phyloP scores from a whole-genome alignment of 2,329 filamentous ascomycete species.

The Monilinia laxa region DNA sequence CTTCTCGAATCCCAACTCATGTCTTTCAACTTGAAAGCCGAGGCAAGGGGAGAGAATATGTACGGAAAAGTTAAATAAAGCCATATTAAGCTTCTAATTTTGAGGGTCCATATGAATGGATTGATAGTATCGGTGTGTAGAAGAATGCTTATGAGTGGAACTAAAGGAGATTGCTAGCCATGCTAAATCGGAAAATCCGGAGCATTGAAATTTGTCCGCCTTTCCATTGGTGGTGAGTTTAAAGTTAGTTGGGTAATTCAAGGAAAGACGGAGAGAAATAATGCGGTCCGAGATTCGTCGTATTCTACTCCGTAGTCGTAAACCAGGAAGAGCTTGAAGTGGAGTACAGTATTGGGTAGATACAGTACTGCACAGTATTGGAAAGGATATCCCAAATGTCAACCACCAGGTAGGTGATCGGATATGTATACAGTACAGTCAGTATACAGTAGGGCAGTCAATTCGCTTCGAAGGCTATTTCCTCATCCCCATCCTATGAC shows the following conservation, averaged over 20 bases:
- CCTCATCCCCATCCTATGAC: no score
- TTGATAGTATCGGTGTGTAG: conserved; percentile 5
- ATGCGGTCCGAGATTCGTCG: neutral
- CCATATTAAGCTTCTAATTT: neutral
- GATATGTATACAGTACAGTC: no score
- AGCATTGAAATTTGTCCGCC: neutral
- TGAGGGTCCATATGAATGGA: neutral
- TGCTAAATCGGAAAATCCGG: neutral
- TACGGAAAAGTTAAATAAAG: neutral
- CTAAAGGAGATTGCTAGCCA: neutral
- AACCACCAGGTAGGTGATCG: no score
- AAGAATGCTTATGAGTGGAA: neutral
- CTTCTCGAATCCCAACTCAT: neutral
- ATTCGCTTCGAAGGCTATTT: no score
- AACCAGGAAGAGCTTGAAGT: neutral
- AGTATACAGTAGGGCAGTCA: no score
- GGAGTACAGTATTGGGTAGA: no score
- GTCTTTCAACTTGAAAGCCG: conserved; percentile 1
- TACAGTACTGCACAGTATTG: no score
- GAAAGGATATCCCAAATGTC: no score
- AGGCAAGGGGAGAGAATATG: neutral
- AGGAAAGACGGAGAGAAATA: neutral
- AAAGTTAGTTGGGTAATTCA: neutral
- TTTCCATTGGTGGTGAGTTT: neutral
- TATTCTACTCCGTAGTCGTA: neutral